Evolutionary conservation across 1,284 basidiomycete genomes (phyloP), one percentile per base, ranked within the genome.

Genomic region (Quambalaria eucalypti): DNA sequence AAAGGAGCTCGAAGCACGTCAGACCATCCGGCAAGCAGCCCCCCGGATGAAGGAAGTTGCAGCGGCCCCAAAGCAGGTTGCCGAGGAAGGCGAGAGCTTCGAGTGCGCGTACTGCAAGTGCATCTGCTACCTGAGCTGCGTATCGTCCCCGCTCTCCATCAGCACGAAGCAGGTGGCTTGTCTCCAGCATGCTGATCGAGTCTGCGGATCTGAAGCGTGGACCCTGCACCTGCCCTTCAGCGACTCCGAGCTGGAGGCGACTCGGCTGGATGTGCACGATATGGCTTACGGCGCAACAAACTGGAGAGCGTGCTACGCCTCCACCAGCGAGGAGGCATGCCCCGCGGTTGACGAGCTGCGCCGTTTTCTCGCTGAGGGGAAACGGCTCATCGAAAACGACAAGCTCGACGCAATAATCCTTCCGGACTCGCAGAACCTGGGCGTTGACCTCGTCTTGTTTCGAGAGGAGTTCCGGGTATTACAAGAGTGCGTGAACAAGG

Each of bases 61-160:
- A 21, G 85, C 88, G 65, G 84, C n/a, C n/a, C n/a, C n/a, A n/a
- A 87, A 61, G 81, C 84, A 64, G 92, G 96, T 74, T 83, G 84
- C 8, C 80, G 85, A 4, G 42, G 21, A 39, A 95, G 97, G 76
- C 88, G 90, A 57, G 88, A 96, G 74, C 93, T 93, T 76, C 91
- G n/a, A 96, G 77, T 99, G 95, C 81, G 79, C 82, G 52, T 80
- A 88, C 67, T 98, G 95, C 85, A 93, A 95, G 76, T 82, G 82
- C 10, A 95, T 96, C 78, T 92, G 88, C 78, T 98, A 96, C 78
- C 84, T 99, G 25, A 90, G 91, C 3, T 92, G 96, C 73, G 80
- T 96, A 70, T 86, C 59, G 5, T 65, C 59, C 6, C 56, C 62
- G 21, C 85, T 85, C 30, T 62, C 82, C 69, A 57, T 82, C 30